Base-by-base conservation (phyloP, 352 stramenopile genomes). In the Phytophthora europaea region DNA sequence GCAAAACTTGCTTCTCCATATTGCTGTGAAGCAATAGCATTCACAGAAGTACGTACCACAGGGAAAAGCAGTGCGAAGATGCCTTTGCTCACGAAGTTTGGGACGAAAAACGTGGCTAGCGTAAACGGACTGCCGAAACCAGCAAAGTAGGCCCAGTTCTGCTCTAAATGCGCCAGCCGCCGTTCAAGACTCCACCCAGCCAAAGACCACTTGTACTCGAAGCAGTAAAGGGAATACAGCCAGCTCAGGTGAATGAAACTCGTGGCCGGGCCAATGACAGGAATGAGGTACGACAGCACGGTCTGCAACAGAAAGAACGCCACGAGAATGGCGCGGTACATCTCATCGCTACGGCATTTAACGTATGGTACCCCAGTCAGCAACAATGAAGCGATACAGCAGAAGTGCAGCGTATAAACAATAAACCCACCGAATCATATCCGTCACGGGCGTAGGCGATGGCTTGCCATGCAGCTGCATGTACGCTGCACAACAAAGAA, bases 211-310 rank as follows among this genome's bases (percentile, higher is more conserved):
- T 95, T 97, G 85, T 97, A 97, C 72, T 97, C 90, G 65, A 96
- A 97, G 78, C 89, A 95, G 68, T 97, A 97, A n/a, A 97, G 84
- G 51, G 90, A 93, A 73, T 97, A 97, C 28, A 97, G 72, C 90
- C 90, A 97, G 50, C 90, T 95, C 48, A 95, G 61, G 66, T 95
- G 88, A 56, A 95, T 88, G 58, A 97, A 97, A 70, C 90, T 97
- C 26, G 79, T 73, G 26, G 86, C 83, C 1, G 90, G 88, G 0
- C 90, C 90, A 40, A 95, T 70, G 6, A 95, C 70, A 6, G 90
- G 90, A 53, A 97, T 79, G 45, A 97, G 54, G 56, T 97, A 96
- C 52, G 85, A 92, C 45, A 97, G 47, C 63, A 97, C 89, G 4
- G 89, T 95, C 70, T 97, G 90, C 33, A 94, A 70, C 33, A 97